These are phyloP conservation scores for Podospora tetraspora DNA, from an alignment of 495 filamentous ascomycete genomes.

Conservation along the genomic window DNA sequence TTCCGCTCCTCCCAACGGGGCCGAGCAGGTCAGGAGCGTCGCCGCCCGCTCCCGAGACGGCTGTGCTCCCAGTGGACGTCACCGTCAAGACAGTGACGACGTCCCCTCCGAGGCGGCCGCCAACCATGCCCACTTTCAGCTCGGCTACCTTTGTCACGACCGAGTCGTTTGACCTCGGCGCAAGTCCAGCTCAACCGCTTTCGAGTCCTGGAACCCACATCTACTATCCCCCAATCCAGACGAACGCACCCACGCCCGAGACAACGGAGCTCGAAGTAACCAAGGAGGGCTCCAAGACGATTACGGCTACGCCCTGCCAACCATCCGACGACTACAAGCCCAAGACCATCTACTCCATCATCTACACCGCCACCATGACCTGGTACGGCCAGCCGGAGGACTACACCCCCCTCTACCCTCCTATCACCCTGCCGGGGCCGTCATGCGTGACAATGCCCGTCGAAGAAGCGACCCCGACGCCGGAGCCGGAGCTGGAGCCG, in stretches of 20 bases:
- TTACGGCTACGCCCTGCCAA: conserved; percentile 1
- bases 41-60: not conserved
- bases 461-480: not conserved
- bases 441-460: conserved; percentile 24
- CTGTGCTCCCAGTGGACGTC: not conserved
- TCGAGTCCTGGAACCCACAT: not conserved
- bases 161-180: conserved; percentile 10
- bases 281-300: not conserved
- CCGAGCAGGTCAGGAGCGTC: not conserved
- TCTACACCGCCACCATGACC: conserved; percentile 42
- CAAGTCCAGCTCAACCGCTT: not conserved
- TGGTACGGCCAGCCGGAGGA: conserved; percentile 39
- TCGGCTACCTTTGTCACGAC: not conserved
- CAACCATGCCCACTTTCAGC: not conserved
- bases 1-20: not conserved
- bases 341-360: conserved; percentile 33
- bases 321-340: conserved; percentile 8
- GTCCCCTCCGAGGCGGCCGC: not conserved
- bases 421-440: conserved; percentile 32
- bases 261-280: not conserved
- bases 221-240: not conserved
- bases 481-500: too few relatives aligned
- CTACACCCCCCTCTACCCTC: conserved; percentile 40
- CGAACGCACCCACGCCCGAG: not conserved
- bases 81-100: not conserved